phyloP scores from a whole-genome alignment of 2,329 filamentous ascomycete species.

The Exophiala spinifera region DNA sequence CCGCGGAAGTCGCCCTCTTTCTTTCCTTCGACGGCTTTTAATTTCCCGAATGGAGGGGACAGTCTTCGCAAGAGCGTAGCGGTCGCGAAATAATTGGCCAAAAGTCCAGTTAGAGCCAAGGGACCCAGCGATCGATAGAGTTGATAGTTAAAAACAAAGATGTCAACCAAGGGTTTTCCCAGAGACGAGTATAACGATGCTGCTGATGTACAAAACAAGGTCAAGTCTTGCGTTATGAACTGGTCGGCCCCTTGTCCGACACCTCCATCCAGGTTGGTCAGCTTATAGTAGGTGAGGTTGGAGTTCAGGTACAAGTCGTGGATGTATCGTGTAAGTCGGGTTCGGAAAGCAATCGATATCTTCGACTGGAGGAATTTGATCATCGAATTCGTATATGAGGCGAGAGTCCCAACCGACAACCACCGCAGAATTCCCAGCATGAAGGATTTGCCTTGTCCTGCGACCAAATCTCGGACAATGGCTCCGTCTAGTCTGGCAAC shows the following conservation, averaged over 20 bases:
- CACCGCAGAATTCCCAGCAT: conserved; percentile 88
- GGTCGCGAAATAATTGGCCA: conserved; percentile 92
- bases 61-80: conserved; percentile 83
- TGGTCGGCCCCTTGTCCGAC: conserved; percentile 91
- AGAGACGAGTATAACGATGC: conserved; percentile 92
- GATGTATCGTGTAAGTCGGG: conserved; percentile 89
- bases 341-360: conserved; percentile 96
- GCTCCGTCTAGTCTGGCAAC: conserved; percentile 92
- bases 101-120: conserved; percentile 76
- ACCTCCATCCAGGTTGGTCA: conserved; percentile 88
- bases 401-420: conserved; percentile 89
- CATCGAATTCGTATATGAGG: conserved; percentile 97
- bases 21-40: conserved; percentile 92
- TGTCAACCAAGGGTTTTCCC: conserved; percentile 95
- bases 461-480: conserved; percentile 94
- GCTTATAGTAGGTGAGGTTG: conserved; percentile 93
- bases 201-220: conserved; percentile 88
- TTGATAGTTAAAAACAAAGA: conserved; percentile 98
- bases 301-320: conserved; percentile 96
- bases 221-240: conserved; percentile 95
- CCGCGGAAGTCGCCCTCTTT: conserved; percentile 94
- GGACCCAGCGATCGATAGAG: conserved; percentile 88
- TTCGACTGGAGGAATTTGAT: conserved; percentile 98
- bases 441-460: conserved; percentile 85
- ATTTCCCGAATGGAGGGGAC: conserved; percentile 92